These are phyloP conservation scores for Astraeus odoratus DNA, from an alignment of 768 basidiomycete genomes.

Conservation along the genomic window DNA sequence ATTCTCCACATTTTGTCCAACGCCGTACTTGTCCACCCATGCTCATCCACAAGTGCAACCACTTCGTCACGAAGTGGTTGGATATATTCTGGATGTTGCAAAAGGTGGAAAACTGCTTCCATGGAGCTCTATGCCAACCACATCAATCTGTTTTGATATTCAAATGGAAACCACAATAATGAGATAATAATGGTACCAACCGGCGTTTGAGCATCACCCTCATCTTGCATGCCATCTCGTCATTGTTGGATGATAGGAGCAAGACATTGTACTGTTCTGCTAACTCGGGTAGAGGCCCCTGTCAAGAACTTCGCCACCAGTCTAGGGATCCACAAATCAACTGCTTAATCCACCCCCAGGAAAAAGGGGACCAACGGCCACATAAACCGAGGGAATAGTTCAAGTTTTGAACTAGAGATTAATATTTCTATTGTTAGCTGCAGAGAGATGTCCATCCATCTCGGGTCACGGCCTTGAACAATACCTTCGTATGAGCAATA, in stretches of 20 bases:
- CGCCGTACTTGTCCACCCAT: conserved; percentile 24
- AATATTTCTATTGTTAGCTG: conserved; percentile 26
- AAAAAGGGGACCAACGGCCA: conserved; percentile 19
- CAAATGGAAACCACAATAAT: background rate
- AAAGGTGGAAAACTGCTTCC: conserved; percentile 30
- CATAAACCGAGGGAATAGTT: conserved; percentile 27
- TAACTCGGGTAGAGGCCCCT: conserved; percentile 12
- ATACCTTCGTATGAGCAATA: background rate
- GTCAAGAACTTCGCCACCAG: conserved; percentile 12
- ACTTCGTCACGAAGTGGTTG: conserved; percentile 34
- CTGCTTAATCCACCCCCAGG: background rate
- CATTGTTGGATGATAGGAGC: too few species aligned
- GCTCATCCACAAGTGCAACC: conserved; percentile 18
- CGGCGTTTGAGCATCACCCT: too few species aligned
- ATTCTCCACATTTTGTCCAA: conserved; percentile 29
- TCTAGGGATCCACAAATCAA: conserved; percentile 6
- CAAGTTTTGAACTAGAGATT: conserved; percentile 11
- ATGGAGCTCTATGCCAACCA: conserved; percentile 21
- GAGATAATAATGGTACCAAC: too few species aligned
- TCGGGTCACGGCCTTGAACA: conserved; percentile 32
- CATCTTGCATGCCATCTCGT: too few species aligned
- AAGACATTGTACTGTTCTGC: too few species aligned
- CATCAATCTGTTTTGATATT: too few species aligned
- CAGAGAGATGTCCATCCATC: conserved; percentile 27
- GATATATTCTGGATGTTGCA: conserved; percentile 28